Evolutionary conservation across 495 filamentous ascomycete genomes (phyloP).

Genomic region (Tirmania nivea): DNA sequence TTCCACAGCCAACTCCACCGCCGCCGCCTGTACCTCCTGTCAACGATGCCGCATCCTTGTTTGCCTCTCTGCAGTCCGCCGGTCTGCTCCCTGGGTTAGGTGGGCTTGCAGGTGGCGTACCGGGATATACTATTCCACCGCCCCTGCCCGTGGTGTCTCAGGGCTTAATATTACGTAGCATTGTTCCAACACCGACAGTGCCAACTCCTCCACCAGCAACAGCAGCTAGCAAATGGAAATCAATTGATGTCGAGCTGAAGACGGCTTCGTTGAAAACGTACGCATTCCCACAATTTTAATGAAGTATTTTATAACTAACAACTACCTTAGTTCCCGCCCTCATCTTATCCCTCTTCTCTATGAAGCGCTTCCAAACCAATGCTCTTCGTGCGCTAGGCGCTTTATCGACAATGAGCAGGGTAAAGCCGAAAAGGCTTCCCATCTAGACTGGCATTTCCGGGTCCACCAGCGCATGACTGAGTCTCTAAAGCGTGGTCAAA

Average conservation of each 20-base stretch:
- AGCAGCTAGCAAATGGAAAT: slow-evolving; percentile 15
- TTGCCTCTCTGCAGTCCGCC: slow-evolving; percentile 18
- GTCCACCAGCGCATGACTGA: slow-evolving; percentile 79
- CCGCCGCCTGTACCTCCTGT: slow-evolving; percentile 6
- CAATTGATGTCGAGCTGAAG: slow-evolving; percentile 44
- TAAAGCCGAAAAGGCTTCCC: slow-evolving; percentile 63
- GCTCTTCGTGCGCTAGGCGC: slow-evolving; percentile 73
- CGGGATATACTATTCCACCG: slow-evolving; percentile 4
- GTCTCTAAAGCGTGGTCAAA: slow-evolving; percentile 56
- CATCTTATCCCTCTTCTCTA: slow-evolving; percentile 52
- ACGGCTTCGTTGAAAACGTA: slow-evolving; percentile 62
- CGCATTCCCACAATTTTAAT: slow-evolving; percentile 19
- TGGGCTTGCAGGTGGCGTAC: slow-evolving; percentile 6
- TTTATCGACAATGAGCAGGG: slow-evolving; percentile 60
- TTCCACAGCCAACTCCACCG: slow-evolving; percentile 19
- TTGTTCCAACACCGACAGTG: neutral
- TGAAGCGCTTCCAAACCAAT: slow-evolving; percentile 59
- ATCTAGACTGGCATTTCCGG: slow-evolving; percentile 95
- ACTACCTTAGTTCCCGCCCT: slow-evolving; percentile 40
- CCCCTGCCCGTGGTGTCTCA: slow-evolving; percentile 10
- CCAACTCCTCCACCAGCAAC: slow-evolving; percentile 3
- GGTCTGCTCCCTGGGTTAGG: slow-evolving; percentile 14
- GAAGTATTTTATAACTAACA: slow-evolving; percentile 11
- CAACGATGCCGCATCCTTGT: slow-evolving; percentile 15
- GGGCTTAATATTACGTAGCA: neutral